Percentiles rank a stretch among this genome's conserved stretches.
Conservation (phyloP, 176 grass and related monocot species). For the Aegilops bicornis region DNA sequence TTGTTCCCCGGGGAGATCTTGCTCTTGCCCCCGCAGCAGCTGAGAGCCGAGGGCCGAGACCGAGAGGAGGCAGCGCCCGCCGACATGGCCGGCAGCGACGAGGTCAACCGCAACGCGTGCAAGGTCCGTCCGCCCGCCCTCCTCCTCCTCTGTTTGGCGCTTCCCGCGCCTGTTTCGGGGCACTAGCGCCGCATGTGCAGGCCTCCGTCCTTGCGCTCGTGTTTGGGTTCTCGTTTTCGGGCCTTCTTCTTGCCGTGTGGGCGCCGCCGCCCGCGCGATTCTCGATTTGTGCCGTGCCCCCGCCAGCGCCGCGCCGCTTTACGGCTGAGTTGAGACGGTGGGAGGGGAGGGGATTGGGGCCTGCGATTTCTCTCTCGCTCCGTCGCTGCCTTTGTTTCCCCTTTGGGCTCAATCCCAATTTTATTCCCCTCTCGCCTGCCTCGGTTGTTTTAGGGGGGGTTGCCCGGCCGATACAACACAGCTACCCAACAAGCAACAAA, state of each 20-base stretch:
- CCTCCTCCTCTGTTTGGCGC: too few relatives aligned
- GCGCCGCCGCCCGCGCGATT: not conserved
- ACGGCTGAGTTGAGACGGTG: not conserved
- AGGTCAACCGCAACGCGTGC: constrained; percentile 98
- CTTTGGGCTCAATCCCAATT: constrained; percentile 55
- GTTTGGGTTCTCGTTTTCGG: constrained; percentile 14
- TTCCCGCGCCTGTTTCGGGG: constrained; percentile 10
- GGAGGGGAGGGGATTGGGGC: constrained; percentile 29
- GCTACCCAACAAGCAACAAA: constrained; percentile 41
- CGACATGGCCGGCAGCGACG: constrained; percentile 95
- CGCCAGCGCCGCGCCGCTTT: constrained; percentile 22
- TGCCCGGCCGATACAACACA: constrained; percentile 11
- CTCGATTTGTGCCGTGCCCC: constrained; percentile 10
- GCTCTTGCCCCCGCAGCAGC: not conserved
- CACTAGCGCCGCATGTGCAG: not conserved
- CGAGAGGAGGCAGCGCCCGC: not conserved
- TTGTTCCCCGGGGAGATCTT: constrained; percentile 23
- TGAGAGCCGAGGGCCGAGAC: not conserved
- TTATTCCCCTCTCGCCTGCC: constrained; percentile 36
- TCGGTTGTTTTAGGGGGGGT: constrained; percentile 23
- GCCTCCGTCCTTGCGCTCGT: constrained; percentile 13
- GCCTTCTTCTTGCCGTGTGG: constrained; percentile 25
- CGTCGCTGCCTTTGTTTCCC: constrained; percentile 59
- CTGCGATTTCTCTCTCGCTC: constrained; percentile 39
- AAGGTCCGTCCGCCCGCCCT: constrained; percentile 44